phyloP scores from a whole-genome alignment of 2,329 filamentous ascomycete species.

The Clarireedia paspali region DNA sequence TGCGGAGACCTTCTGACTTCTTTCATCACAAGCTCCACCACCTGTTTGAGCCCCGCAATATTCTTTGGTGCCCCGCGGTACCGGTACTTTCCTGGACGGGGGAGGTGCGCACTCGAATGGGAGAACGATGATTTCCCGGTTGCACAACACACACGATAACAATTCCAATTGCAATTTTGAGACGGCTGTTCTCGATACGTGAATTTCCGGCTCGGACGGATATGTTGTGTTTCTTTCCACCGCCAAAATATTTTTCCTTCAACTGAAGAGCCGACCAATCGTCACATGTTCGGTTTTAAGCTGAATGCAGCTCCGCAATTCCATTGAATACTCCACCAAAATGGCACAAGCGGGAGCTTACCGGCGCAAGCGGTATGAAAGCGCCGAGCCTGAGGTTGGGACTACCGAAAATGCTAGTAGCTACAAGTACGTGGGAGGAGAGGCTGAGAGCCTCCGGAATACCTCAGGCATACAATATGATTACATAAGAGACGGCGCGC shows the following conservation, averaged over 20 bases:
- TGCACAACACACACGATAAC: background rate
- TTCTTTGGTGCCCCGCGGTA: background rate
- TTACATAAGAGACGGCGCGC: background rate
- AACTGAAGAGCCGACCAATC: no score
- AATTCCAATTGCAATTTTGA: no score
- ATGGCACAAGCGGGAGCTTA: no score
- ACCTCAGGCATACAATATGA: background rate
- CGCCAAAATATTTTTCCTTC: slow-evolving; percentile 8
- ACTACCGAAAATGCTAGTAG: background rate
- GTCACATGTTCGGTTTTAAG: no score
- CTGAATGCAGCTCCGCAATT: background rate
- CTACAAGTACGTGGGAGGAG: background rate
- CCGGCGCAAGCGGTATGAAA: no score
- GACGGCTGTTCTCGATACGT: no score
- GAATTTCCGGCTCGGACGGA: background rate
- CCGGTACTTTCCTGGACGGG: slow-evolving; percentile 13
- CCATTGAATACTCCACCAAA: background rate
- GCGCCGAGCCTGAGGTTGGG: background rate
- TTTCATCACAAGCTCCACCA: background rate
- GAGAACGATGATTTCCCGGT: slow-evolving; percentile 20
- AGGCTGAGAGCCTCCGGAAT: background rate
- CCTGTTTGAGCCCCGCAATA: slow-evolving; percentile 2
- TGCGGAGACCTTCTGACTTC: background rate
- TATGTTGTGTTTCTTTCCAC: background rate
- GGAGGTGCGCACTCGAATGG: slow-evolving; percentile 8